Evolutionary conservation across 2,329 filamentous ascomycete genomes (phyloP).

Genomic region (Sporothrix variecibatus): DNA sequence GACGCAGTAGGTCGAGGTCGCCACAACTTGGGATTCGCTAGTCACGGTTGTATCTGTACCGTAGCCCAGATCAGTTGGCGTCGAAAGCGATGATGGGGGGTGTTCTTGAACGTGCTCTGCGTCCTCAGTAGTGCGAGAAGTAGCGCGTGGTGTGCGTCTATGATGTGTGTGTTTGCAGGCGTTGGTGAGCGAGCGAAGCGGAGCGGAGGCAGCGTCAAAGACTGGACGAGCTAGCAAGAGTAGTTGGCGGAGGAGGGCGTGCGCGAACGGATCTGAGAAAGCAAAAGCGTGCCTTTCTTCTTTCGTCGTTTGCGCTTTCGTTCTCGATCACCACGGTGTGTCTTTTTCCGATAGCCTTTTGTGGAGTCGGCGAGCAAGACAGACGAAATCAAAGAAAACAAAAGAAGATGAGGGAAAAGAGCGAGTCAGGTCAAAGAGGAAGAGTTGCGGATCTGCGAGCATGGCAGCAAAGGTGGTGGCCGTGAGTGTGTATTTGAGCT

Average conservation of each 20-base stretch:
- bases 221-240: neutral
- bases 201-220: conserved; percentile 16
- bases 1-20: neutral
- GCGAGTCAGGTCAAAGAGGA: conserved; percentile 17
- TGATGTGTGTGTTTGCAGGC: neutral
- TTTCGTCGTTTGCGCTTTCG: neutral
- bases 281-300: conserved; percentile 14
- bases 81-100: conserved; percentile 14
- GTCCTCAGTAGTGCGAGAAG: neutral
- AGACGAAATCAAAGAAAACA: conserved; percentile 1
- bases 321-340: conserved; percentile 16
- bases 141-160: conserved; percentile 18
- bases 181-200: conserved; percentile 19
- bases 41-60: neutral
- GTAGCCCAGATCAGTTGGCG: conserved; percentile 17
- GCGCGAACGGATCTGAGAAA: conserved; percentile 1
- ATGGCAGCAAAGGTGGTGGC: conserved; percentile 38
- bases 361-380: conserved; percentile 20
- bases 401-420: conserved; percentile 27
- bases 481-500: conserved; percentile 40
- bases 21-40: conserved; percentile 2
- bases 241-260: neutral
- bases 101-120: conserved; percentile 1
- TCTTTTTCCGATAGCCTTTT: conserved; percentile 22
- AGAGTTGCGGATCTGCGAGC: neutral